Base-by-base conservation (phyloP, 129 eudicot species). In the Mikania micrantha region DNA sequence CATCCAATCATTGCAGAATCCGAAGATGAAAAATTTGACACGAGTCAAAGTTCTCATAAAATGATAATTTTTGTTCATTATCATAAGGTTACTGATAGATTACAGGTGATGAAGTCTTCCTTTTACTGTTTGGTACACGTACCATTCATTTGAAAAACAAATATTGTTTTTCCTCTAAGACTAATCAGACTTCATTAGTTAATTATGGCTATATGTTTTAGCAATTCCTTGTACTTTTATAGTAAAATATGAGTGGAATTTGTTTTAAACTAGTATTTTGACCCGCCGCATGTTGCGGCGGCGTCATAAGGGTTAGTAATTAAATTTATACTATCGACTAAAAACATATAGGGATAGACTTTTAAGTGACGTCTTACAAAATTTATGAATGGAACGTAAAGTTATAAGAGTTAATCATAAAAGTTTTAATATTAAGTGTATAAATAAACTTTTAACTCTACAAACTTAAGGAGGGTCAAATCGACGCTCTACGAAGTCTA, bases 51-150 rank as follows among this genome's bases (percentile, higher is more conserved):
- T 56, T 84, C 88, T 62, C 93, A 89, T 66, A 94, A 94, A 74
- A 89, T 94, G 96, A 94, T 94, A 77, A 78, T 94, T 74, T 94
- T 94, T 69, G 90, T 90, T 73, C 95, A 94, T 82, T 83, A 94
- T 78, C 99, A 84, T 74, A 94, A 77, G 70, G 99, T 94, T 82
- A 80, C 87, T 13, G 97, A 89, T 71, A 68, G 78, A 61, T 77
- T 94, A 40, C 95, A 88, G 96, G 98, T 92, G 62, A 79, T 83
- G 58, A 60, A 66, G 68, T 64, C 21, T 70, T 58, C 9, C 66
- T 27, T 74, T 32, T 44, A 10, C 40, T 49, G 22, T 50, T 70
- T 60, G 24, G 47, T 60, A 15, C 47, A 40, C 2, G 13, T 36
- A 62, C 19, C 52, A 57, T 64, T 63, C 28, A 45, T 61, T 21